Evolutionary conservation across 140 eudicot genomes (phyloP).

Genomic region (Eryngium alpinum): DNA sequence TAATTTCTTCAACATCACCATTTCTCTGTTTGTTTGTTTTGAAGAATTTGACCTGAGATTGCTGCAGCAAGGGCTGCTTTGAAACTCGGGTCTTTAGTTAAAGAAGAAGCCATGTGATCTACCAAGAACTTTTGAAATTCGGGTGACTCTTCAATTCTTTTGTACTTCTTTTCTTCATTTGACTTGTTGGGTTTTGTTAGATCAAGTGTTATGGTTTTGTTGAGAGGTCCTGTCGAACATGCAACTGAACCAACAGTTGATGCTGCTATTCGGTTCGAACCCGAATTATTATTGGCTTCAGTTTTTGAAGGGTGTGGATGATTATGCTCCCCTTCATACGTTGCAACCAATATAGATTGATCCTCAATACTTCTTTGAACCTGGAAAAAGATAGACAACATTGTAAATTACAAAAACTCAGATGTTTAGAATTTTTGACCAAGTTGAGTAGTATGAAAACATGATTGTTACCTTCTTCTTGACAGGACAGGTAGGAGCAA

Average conservation of each 20-base stretch:
- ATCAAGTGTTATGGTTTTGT: conserved; percentile 54
- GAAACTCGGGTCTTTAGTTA: conserved; percentile 73
- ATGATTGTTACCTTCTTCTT: conserved; percentile 78
- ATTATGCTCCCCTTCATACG: conserved; percentile 96
- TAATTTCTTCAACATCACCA: conserved; percentile 25
- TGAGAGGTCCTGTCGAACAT: conserved; percentile 43
- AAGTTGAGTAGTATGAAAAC: too few relatives aligned
- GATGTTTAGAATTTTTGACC: too few relatives aligned
- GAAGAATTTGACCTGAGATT: conserved; percentile 63
- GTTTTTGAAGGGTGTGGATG: conserved; percentile 60
- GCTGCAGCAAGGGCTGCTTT: conserved; percentile 81
- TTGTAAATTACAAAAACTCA: too few relatives aligned
- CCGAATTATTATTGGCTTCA: conserved; percentile 32
- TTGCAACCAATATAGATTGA: conserved; percentile 84
- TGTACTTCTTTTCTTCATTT: conserved; percentile 10
- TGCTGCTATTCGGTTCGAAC: conserved; percentile 12
- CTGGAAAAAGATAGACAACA: not conserved
- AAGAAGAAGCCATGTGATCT: conserved; percentile 80
- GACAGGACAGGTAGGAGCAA: conserved; percentile 87
- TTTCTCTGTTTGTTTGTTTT: conserved; percentile 47
- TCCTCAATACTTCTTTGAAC: conserved; percentile 72
- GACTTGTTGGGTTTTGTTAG: conserved; percentile 44
- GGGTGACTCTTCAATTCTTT: conserved; percentile 39
- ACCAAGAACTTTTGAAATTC: conserved; percentile 60
- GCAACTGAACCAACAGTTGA: conserved; percentile 45